Percentiles rank a stretch among this genome's conserved stretches.
Conservation (phyloP, 2,329 filamentous ascomycete species). For the Fusarium staphyleae region DNA sequence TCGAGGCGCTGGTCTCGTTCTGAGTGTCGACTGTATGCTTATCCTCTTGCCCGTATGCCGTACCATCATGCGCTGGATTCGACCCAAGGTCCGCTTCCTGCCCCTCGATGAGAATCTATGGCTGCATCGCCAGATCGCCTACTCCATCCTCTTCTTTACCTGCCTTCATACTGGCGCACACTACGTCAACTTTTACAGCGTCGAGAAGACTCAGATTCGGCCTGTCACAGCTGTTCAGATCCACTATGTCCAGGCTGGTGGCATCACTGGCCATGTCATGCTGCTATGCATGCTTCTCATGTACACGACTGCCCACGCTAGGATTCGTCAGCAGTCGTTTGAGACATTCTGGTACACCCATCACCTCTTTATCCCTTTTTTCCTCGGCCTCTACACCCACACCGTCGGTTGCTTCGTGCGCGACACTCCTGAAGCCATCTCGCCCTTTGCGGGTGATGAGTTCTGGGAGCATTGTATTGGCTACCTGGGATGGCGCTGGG, state of each 20-base stretch:
- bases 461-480: constrained; percentile 96
- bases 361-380: constrained; percentile 96
- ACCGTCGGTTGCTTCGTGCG: constrained; percentile 96
- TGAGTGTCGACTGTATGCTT: constrained; percentile 84
- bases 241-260: constrained; percentile 87
- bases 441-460: constrained; percentile 79
- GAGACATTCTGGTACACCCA: constrained; percentile 99
- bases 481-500: constrained; percentile 97
- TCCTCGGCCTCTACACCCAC: constrained; percentile 93
- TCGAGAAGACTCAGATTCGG: constrained; percentile 84
- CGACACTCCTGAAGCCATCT: constrained; percentile 73
- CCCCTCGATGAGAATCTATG: constrained; percentile 96
- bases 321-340: constrained; percentile 95
- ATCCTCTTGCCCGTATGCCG: constrained; percentile 95
- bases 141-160: constrained; percentile 84
- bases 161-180: constrained; percentile 79
- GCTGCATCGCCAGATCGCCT: constrained; percentile 96
- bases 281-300: constrained; percentile 98
- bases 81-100: constrained; percentile 86
- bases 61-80: constrained; percentile 82
- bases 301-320: constrained; percentile 92
- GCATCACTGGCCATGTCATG: constrained; percentile 97
- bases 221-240: constrained; percentile 84
- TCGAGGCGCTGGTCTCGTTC: constrained; percentile 85
- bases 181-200: constrained; percentile 99